phyloP scores from a whole-genome alignment of 352 stramenopile genomes.

The Phytophthora sansomeana region DNA sequence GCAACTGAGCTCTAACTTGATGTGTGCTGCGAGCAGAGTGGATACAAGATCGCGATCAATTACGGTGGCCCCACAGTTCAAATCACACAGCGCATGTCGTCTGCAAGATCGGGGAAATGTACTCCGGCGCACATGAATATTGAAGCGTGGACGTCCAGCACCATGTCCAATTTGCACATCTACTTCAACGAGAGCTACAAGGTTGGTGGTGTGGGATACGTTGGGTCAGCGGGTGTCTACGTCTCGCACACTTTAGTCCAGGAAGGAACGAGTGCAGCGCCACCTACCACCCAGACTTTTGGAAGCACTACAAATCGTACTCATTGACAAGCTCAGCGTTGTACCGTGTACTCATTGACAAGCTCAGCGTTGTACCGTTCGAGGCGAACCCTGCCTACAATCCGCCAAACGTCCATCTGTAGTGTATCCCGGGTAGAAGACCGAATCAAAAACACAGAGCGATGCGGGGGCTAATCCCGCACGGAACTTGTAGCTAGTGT shows the following conservation, averaged over 20 bases:
- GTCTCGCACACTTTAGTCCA: slow-evolving; percentile 50
- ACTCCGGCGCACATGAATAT: slow-evolving; percentile 68
- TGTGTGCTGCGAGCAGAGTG: too few species aligned
- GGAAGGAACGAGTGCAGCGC: slow-evolving; percentile 13
- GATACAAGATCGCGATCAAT: slow-evolving; percentile 45
- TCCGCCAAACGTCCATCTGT: too few species aligned
- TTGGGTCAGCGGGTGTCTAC: slow-evolving; percentile 55
- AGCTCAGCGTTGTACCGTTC: slow-evolving; percentile 34
- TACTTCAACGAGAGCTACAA: slow-evolving; percentile 66
- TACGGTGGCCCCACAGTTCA: slow-evolving; percentile 5
- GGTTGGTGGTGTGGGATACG: slow-evolving; percentile 47
- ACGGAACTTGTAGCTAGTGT: too few species aligned
- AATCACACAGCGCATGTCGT: slow-evolving; percentile 47
- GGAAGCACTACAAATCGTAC: slow-evolving; percentile 57
- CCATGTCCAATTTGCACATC: slow-evolving; percentile 37
- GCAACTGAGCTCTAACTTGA: too few species aligned
- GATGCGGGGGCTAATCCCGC: too few species aligned
- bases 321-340: too few species aligned
- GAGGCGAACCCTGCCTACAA: slow-evolving; percentile 37
- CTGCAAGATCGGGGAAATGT: slow-evolving; percentile 39
- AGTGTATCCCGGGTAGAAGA: too few species aligned
- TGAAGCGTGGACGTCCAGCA: slow-evolving; percentile 60
- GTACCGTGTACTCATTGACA: slow-evolving; percentile 45
- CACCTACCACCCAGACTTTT: slow-evolving; percentile 52
- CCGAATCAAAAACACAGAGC: too few species aligned